A percentile compares a stretch with the other conserved stretches of the same genome.
phyloP scores from a whole-genome alignment of 2,329 filamentous ascomycete genomes.

The Fusarium secorum region DNA sequence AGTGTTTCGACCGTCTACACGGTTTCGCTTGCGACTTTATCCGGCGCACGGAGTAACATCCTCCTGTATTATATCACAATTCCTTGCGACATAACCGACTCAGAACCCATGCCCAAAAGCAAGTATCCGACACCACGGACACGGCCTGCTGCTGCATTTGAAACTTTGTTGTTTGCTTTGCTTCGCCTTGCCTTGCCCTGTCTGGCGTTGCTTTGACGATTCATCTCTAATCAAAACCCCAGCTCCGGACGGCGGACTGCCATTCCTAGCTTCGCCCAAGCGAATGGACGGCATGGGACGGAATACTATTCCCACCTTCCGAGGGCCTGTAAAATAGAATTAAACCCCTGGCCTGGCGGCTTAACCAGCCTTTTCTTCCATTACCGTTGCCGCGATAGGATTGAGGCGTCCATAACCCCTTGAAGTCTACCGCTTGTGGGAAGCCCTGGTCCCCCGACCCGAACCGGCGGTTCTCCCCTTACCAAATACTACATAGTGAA shows the following conservation, averaged over 20 bases:
- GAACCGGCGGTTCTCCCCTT: slow-evolving; percentile 30
- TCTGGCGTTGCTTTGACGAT: slow-evolving; percentile 17
- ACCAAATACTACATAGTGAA: background rate
- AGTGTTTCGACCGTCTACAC: background rate
- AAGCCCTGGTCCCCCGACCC: slow-evolving; percentile 27
- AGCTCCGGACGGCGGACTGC: slow-evolving; percentile 8
- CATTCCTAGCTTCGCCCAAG: slow-evolving; percentile 15
- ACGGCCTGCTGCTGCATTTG: slow-evolving; percentile 13
- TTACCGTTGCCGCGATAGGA: slow-evolving; percentile 14
- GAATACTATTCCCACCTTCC: slow-evolving; percentile 24
- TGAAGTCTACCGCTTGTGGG: background rate
- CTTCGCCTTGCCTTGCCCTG: background rate
- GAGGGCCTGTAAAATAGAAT: slow-evolving; percentile 1
- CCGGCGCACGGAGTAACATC: slow-evolving; percentile 8
- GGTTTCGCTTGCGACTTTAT: slow-evolving; percentile 12
- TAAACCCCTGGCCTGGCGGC: background rate
- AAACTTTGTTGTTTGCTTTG: slow-evolving; percentile 24
- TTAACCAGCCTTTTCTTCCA: background rate
- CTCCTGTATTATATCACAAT: background rate
- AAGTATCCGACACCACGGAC: slow-evolving; percentile 12
- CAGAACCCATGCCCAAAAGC: slow-evolving; percentile 17
- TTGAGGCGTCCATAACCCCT: slow-evolving; percentile 1
- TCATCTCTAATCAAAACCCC: slow-evolving; percentile 13
- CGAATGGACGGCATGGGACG: slow-evolving; percentile 15
- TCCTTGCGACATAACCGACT: slow-evolving; percentile 1